phyloP scores from a whole-genome alignment of 1,139 yeast genomes.

The Geotrichum restrictum region DNA sequence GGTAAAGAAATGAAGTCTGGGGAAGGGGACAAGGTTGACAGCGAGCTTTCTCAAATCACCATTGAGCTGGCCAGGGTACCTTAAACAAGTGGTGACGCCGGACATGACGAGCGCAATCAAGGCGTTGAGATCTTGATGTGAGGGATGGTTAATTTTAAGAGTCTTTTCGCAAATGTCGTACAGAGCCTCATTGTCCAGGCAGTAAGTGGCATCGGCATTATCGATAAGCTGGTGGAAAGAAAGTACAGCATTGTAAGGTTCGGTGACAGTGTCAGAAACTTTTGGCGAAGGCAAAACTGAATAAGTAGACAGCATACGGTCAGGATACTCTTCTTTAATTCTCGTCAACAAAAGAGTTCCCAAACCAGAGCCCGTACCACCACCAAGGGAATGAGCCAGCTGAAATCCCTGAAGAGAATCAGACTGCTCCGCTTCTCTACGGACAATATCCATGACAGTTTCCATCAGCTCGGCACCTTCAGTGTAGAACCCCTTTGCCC shows the following conservation, averaged over 20 bases:
- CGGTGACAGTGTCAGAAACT: slow-evolving; percentile 46
- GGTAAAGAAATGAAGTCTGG: slow-evolving; percentile 46
- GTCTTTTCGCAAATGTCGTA: slow-evolving; percentile 44
- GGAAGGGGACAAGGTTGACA: slow-evolving; percentile 47
- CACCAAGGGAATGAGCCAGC: slow-evolving; percentile 47
- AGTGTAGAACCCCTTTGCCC: slow-evolving; percentile 49
- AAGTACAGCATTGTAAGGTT: slow-evolving; percentile 45
- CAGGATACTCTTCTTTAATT: slow-evolving; percentile 45
- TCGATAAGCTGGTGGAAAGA: slow-evolving; percentile 45
- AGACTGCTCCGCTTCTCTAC: slow-evolving; percentile 45
- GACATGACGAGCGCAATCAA: slow-evolving; percentile 46
- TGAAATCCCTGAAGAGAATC: slow-evolving; percentile 47
- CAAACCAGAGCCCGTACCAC: slow-evolving; percentile 48
- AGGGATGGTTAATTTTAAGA: slow-evolving; percentile 41
- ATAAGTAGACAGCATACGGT: slow-evolving; percentile 46
- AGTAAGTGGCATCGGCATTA: slow-evolving; percentile 45
- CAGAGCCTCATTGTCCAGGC: slow-evolving; percentile 46
- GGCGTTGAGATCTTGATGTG: slow-evolving; percentile 43
- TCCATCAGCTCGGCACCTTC: slow-evolving; percentile 48
- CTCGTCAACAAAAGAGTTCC: slow-evolving; percentile 43
- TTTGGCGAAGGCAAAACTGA: slow-evolving; percentile 47
- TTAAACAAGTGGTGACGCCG: slow-evolving; percentile 45
- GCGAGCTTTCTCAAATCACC: slow-evolving; percentile 47
- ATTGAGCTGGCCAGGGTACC: slow-evolving; percentile 48
- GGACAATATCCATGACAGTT: slow-evolving; percentile 44